These are phyloP conservation scores for Neurospora sp. DNA, from an alignment of 495 filamentous ascomycete species.

Conservation along the genomic window DNA sequence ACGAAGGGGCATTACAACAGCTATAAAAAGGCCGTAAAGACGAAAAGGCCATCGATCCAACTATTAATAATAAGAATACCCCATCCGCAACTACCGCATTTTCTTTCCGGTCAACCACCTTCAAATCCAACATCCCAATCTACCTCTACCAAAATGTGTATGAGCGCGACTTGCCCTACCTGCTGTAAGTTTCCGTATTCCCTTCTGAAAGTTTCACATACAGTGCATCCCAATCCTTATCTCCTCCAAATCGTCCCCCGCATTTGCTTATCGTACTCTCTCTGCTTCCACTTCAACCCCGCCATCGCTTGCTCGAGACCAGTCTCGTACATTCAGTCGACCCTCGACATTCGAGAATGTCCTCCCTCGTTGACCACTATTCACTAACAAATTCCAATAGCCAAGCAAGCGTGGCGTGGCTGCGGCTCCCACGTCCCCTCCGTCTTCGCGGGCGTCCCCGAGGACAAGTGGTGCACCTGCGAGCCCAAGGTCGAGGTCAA, in stretches of 20 bases:
- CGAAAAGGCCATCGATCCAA: background rate
- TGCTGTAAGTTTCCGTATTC: slow-evolving; percentile 22
- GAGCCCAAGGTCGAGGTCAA: slow-evolving; percentile 45
- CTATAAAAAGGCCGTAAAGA: background rate
- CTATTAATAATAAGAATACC: background rate
- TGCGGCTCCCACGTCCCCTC: slow-evolving; percentile 54
- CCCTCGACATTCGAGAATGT: background rate
- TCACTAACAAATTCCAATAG: slow-evolving; percentile 21
- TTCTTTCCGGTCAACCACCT: background rate
- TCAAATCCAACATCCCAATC: background rate
- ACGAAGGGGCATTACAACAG: background rate
- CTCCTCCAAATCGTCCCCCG: background rate
- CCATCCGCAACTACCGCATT: background rate
- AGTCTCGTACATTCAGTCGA: background rate
- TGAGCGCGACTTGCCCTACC: slow-evolving; percentile 26
- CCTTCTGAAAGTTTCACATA: background rate
- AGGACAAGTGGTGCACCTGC: slow-evolving; percentile 51
- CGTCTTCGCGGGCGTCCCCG: slow-evolving; percentile 48
- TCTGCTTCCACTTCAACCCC: background rate
- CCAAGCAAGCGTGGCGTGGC: slow-evolving; percentile 56
- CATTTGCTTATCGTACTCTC: background rate
- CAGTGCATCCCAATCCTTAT: background rate
- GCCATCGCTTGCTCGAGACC: background rate
- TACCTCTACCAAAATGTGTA: slow-evolving; percentile 24
- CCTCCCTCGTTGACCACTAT: background rate